Evolutionary conservation across 2,329 filamentous ascomycete species (phyloP), one percentile per base, ranked within the genome.

Genomic region (Tolypocladium tundrense): DNA sequence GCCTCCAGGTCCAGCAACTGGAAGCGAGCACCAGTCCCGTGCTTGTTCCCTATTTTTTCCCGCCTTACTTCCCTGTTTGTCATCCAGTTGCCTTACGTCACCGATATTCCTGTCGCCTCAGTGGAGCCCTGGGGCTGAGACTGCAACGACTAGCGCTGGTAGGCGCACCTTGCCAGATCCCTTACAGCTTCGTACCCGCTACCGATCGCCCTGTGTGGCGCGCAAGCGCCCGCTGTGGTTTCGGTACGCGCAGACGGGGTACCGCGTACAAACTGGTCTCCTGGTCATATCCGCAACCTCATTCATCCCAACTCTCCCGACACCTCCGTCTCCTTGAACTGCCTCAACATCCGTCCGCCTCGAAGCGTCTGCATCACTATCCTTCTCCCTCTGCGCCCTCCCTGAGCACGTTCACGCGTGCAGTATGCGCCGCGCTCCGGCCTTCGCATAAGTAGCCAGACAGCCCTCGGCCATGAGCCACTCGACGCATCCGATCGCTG

Each of bases 381-480:
- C 39, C 54, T 54, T 27, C 13, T 31, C 39, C 53, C 24, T 54
- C 16, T 3, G 39, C 53, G 53, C 53, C 24, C 35, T 19, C 14
- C 19, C 24, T 31, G 39, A 39, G n/a, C 39, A 24, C 53, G 11
- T 35, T 35, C 54, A 24, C 5, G 24, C 16, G 19, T 35, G 53
- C 56, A 51, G 45, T 53, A 60, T 60, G 56, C 53, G 56, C 21
- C 43, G 39, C 27, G 40, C 43, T 35, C 27, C 24, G 13, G 35
- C 42, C 31, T 37, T n/a, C 27, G 21, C 41, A 11, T 55, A 41
- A 48, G 27, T 13, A 39, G 21, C 13, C 24, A 41, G 14, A 31
- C 35, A 56, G 51, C 37, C n/a, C 48, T 10, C 27, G 59, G 60
- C 58, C 60, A 63, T 62, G 61, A 63, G 59, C 60, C 62, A 61